Evolutionary conservation across 176 grass and related monocot genomes (phyloP).

Genomic region (Avena sativa): DNA sequence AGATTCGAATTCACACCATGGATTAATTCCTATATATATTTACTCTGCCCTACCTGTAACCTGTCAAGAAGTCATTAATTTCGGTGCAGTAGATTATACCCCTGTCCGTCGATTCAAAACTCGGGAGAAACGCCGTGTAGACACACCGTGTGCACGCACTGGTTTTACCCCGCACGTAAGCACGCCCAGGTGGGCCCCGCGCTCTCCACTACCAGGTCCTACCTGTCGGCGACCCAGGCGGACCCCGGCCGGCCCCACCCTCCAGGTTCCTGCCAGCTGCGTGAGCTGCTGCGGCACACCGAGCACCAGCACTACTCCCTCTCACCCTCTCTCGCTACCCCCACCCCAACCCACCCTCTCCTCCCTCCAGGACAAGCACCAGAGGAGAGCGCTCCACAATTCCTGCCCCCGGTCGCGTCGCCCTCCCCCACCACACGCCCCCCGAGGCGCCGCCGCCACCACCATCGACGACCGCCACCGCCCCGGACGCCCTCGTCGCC

Average conservation of each 20-base stretch:
- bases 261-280: slow-evolving; percentile 14
- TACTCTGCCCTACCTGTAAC: not conserved
- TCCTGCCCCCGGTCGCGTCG: slow-evolving; percentile 11
- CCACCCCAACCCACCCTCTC: not conserved
- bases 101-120: not conserved
- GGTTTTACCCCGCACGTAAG: not conserved
- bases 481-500: not conserved
- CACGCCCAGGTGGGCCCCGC: not conserved
- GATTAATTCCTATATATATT: not conserved
- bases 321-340: not conserved
- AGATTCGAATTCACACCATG: not conserved
- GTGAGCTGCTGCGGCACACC: slow-evolving; percentile 27
- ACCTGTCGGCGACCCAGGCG: not conserved
- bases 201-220: not conserved
- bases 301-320: slow-evolving; percentile 16
- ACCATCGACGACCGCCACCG: not conserved
- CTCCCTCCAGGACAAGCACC: not conserved
- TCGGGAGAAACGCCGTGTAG: not conserved
- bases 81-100: no score
- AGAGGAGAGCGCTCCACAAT: slow-evolving; percentile 36
- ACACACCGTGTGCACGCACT: not conserved
- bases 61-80: no score
- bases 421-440: slow-evolving; percentile 33
- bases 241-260: not conserved
- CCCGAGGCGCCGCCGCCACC: slow-evolving; percentile 39